Conservation (phyloP, 108 stramenopile species). For the Cyclotella choctawhatcheeana region DNA sequence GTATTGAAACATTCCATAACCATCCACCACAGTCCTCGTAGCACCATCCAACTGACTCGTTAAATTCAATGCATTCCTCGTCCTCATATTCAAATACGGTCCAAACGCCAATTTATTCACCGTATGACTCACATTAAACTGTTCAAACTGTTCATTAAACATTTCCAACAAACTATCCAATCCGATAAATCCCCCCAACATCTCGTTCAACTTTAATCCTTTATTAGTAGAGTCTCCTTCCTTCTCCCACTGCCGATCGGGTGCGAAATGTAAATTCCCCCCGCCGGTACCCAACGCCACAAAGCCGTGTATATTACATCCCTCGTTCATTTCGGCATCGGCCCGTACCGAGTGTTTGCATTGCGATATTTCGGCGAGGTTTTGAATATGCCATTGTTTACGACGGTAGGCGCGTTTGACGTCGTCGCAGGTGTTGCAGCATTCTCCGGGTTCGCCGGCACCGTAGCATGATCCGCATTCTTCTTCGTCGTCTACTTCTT, state of each 20-base stretch:
- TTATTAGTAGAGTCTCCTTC: conserved; percentile 41
- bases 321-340: conserved; percentile 73
- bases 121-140: conserved; percentile 92
- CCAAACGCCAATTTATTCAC: conserved; percentile 92
- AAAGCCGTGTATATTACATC: conserved; percentile 91
- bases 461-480: conserved; percentile 97
- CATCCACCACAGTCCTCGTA: conserved; percentile 66
- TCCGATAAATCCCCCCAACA: conserved; percentile 30
- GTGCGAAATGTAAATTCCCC: conserved; percentile 97
- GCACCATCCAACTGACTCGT: conserved; percentile 82
- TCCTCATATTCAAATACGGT: conserved; percentile 61
- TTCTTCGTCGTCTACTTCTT: conserved; percentile 51
- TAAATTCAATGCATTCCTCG: conserved; percentile 31
- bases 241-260: conserved; percentile 70
- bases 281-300: conserved; percentile 86
- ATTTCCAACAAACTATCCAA: conserved; percentile 40
- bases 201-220: not conserved
- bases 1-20: conserved; percentile 94
- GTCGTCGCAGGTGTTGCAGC: conserved; percentile 97
- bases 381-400: conserved; percentile 86
- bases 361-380: conserved; percentile 61
- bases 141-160: conserved; percentile 72
- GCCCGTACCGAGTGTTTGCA: conserved; percentile 50
- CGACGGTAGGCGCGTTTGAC: conserved; percentile 90
- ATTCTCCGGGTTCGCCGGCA: conserved; percentile 90